Conservation (phyloP, 179 eudicot species). For the Heliamphora pulchella region DNA sequence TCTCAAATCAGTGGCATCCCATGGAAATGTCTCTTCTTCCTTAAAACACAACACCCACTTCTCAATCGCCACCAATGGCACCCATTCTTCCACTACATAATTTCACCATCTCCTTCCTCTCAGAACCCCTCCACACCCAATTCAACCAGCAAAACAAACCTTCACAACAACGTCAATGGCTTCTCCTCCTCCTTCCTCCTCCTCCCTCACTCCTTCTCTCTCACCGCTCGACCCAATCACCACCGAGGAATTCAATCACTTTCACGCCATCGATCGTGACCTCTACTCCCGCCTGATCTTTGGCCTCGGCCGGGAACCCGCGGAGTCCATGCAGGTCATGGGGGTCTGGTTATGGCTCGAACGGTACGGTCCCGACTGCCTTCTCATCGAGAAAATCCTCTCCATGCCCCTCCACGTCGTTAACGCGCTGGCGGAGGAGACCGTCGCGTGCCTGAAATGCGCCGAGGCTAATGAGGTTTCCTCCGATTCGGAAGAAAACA, state of each 20-base stretch:
- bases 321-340: conserved; percentile 31
- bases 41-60: too few species aligned
- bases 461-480: conserved; percentile 11
- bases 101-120: too few species aligned
- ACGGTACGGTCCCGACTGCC: background rate
- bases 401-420: conserved; percentile 17
- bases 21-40: too few species aligned
- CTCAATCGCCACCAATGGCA: too few species aligned
- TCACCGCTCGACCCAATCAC: background rate
- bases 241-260: conserved; percentile 19
- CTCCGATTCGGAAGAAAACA: too few species aligned
- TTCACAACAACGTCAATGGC: too few species aligned
- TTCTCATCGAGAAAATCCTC: conserved; percentile 12
- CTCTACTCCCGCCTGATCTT: conserved; percentile 16
- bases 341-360: conserved; percentile 49
- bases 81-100: too few species aligned
- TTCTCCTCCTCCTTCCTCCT: background rate
- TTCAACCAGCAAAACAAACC: too few species aligned
- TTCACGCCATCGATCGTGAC: conserved; percentile 16
- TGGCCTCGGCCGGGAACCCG: conserved; percentile 11
- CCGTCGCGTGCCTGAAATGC: conserved; percentile 30
- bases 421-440: conserved; percentile 31
- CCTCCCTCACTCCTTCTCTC: background rate
- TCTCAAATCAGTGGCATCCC: too few species aligned
- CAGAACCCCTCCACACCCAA: too few species aligned